Percentiles rank a stretch among this genome's conserved stretches.
These are phyloP conservation scores for Russula sp. DNA, from an alignment of 768 basidiomycete genomes.

Conservation along the genomic window DNA sequence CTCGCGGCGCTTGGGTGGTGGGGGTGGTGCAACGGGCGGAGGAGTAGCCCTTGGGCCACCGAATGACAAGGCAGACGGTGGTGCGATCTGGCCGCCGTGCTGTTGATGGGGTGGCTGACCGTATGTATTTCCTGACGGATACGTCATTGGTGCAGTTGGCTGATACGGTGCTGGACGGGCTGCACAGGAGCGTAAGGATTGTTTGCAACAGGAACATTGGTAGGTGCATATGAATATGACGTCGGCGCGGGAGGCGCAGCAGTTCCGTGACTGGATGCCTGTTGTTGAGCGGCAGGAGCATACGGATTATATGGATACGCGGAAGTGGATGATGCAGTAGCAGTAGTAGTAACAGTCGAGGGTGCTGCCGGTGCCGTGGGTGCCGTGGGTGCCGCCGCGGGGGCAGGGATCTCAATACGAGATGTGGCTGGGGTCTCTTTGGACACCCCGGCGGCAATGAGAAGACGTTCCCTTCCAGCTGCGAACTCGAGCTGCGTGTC, in stretches of 20 bases:
- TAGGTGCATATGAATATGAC: conserved; percentile 31
- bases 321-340: conserved; percentile 4
- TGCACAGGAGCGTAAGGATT: conserved; percentile 32
- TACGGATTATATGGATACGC: conserved; percentile 29
- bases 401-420: conserved; percentile 25
- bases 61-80: conserved; percentile 45
- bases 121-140: conserved; percentile 24
- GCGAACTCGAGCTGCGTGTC: conserved; percentile 42
- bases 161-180: conserved; percentile 20
- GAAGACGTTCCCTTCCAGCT: conserved; percentile 47
- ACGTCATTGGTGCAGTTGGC: conserved; percentile 6
- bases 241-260: conserved; percentile 27
- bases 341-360: conserved; percentile 21
- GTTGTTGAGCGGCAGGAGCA: conserved; percentile 28
- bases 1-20: conserved; percentile 44
- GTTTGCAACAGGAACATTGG: conserved; percentile 25
- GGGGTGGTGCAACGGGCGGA: conserved; percentile 56
- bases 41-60: conserved; percentile 43
- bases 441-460: conserved; percentile 40
- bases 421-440: conserved; percentile 33
- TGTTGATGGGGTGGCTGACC: conserved; percentile 38
- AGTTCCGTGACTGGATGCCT: conserved; percentile 29
- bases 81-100: conserved; percentile 36
- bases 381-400: conserved; percentile 27
- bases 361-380: conserved; percentile 31